Percentiles rank a stretch among this genome's conserved stretches.
phyloP scores from a whole-genome alignment of 768 basidiomycete species.

The Leccinellum luteum region DNA sequence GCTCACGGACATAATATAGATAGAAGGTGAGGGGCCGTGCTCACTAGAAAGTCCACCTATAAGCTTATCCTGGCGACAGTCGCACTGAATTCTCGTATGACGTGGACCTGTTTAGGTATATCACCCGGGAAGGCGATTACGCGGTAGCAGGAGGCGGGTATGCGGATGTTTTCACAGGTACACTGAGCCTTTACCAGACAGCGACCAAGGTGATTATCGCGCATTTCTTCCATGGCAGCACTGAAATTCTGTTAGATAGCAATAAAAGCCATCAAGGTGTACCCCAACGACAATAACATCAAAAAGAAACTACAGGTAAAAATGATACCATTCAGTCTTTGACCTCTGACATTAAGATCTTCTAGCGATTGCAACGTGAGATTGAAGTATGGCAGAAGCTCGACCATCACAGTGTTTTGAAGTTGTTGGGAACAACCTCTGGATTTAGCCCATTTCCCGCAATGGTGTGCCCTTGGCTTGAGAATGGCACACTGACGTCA shows the following conservation, averaged over 20 bases:
- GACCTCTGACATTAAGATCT: neutral
- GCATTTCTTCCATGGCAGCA: neutral
- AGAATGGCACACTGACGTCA: neutral
- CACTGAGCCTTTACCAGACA: neutral
- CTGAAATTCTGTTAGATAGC: neutral
- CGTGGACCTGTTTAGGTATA: neutral
- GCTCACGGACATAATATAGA: neutral
- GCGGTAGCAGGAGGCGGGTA: neutral
- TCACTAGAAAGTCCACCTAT: neutral
- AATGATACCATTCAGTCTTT: neutral
- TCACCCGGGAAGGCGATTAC: neutral
- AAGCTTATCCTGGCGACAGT: neutral
- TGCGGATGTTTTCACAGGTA: neutral
- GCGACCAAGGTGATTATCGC: neutral
- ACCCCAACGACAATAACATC: neutral
- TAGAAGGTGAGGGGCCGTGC: neutral
- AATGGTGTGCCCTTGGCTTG: neutral
- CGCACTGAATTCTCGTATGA: neutral
- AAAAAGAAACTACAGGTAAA: neutral
- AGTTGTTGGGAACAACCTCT: neutral
- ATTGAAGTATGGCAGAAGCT: constrained; percentile 8
- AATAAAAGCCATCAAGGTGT: constrained; percentile 5
- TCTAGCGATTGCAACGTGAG: constrained; percentile 2
- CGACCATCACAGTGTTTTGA: neutral
- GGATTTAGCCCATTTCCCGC: neutral